Evolutionary conservation across 768 basidiomycete genomes (phyloP).

Genomic region (Termitomyces sp.): DNA sequence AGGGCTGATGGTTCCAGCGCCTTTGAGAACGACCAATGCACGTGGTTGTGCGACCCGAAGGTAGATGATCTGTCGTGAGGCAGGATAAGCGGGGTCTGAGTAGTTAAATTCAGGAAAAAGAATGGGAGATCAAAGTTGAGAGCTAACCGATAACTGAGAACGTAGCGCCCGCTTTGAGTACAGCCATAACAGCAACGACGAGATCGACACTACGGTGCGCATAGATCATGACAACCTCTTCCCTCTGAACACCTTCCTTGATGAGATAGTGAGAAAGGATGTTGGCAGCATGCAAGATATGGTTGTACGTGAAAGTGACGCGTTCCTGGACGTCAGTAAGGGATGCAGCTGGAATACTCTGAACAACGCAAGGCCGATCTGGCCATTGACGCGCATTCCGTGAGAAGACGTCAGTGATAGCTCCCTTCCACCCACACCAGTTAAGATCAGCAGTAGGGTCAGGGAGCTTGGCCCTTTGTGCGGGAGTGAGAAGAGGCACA

Average conservation of each 20-base stretch:
- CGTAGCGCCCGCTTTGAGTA: constrained; percentile 92
- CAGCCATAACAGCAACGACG: constrained; percentile 94
- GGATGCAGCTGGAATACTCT: constrained; percentile 51
- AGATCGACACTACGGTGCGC: constrained; percentile 95
- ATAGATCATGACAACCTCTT: constrained; percentile 98
- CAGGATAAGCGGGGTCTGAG: constrained; percentile 93
- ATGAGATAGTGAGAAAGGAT: constrained; percentile 88
- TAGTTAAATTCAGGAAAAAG: not conserved
- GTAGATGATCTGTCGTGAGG: constrained; percentile 89
- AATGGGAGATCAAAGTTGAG: not conserved
- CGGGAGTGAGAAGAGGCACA: constrained; percentile 72
- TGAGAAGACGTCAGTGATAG: constrained; percentile 94
- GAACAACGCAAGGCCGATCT: constrained; percentile 85
- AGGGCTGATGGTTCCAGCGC: constrained; percentile 78
- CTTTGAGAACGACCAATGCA: constrained; percentile 85
- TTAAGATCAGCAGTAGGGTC: constrained; percentile 84
- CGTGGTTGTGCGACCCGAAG: constrained; percentile 90
- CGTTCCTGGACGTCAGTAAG: constrained; percentile 45
- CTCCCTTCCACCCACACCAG: constrained; percentile 98
- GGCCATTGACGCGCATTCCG: constrained; percentile 78
- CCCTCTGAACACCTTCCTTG: constrained; percentile 79
- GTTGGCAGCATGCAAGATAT: constrained; percentile 84
- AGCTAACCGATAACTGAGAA: constrained; percentile 93
- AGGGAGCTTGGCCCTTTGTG: constrained; percentile 70
- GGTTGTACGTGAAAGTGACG: constrained; percentile 68